A percentile compares a stretch with the other conserved stretches of the same genome.
Conservation (phyloP, 2,329 filamentous ascomycete genomes). For the Penicillium sp. region DNA sequence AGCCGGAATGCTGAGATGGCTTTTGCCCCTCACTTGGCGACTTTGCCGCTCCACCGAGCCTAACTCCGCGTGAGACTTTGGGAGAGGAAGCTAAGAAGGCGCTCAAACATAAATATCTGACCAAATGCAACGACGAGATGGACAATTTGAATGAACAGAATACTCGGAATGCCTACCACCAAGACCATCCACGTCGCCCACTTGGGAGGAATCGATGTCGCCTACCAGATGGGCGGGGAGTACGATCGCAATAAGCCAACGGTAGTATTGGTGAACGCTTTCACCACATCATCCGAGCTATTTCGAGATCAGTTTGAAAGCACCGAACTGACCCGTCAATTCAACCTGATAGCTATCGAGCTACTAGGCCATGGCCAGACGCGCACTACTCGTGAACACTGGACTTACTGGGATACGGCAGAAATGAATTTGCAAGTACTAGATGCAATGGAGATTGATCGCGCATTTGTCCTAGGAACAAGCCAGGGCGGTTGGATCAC, state of each 20-base stretch:
- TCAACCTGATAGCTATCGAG: slow-evolving; percentile 56
- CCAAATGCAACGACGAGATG: background rate
- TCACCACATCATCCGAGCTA: slow-evolving; percentile 50
- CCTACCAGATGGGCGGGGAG: slow-evolving; percentile 48
- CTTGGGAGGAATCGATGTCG: slow-evolving; percentile 50
- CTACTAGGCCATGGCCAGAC: slow-evolving; percentile 54
- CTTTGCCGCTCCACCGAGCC: background rate
- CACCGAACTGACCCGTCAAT: slow-evolving; percentile 31
- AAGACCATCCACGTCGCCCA: slow-evolving; percentile 47
- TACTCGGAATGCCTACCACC: slow-evolving; percentile 19
- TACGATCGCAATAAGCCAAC: slow-evolving; percentile 53
- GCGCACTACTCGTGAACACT: slow-evolving; percentile 44
- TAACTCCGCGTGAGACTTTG: background rate
- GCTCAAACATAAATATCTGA: background rate
- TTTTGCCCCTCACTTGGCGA: background rate
- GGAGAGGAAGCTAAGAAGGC: background rate
- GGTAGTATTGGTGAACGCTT: slow-evolving; percentile 51
- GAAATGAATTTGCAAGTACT: slow-evolving; percentile 56
- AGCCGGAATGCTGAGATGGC: background rate
- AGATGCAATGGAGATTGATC: slow-evolving; percentile 47
- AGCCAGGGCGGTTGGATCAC: slow-evolving; percentile 56
- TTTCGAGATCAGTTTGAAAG: slow-evolving; percentile 44
- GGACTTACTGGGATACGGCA: slow-evolving; percentile 57
- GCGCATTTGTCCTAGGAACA: slow-evolving; percentile 50
- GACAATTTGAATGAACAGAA: background rate